phyloP scores from a whole-genome alignment of 495 filamentous ascomycete genomes.

The Thozetella sp. region DNA sequence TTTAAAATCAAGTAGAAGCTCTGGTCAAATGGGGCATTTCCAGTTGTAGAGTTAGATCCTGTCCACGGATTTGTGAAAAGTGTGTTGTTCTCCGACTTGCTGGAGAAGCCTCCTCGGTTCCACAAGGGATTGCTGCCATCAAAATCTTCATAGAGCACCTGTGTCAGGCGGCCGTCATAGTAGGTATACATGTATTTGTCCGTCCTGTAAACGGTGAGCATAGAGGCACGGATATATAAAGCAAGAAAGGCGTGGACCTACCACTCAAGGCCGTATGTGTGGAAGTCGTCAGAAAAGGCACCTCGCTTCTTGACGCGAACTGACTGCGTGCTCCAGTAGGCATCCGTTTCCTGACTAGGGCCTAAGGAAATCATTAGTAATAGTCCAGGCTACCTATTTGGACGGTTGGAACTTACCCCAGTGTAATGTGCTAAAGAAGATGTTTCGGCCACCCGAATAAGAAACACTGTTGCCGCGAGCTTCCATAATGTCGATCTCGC shows the following conservation, averaged over 20 bases:
- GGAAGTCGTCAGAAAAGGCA: slow-evolving; percentile 23
- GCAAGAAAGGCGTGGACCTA: no score
- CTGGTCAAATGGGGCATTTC: slow-evolving; percentile 65
- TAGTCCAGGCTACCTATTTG: neutral
- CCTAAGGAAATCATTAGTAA: no score
- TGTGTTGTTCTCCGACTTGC: slow-evolving; percentile 54
- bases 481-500: slow-evolving; percentile 33
- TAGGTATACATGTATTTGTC: slow-evolving; percentile 71
- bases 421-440: slow-evolving; percentile 18
- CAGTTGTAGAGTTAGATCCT: slow-evolving; percentile 4
- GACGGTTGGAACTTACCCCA: slow-evolving; percentile 15
- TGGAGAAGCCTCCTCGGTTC: slow-evolving; percentile 56
- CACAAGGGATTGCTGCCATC: slow-evolving; percentile 48
- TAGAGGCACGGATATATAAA: no score
- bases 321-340: slow-evolving; percentile 16
- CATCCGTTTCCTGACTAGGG: slow-evolving; percentile 10
- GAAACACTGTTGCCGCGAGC: slow-evolving; percentile 19
- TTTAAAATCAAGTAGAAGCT: slow-evolving; percentile 69
- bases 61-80: slow-evolving; percentile 47
- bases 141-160: slow-evolving; percentile 62
- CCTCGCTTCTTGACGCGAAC: slow-evolving; percentile 12
- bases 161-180: slow-evolving; percentile 59
- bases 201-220: no score
- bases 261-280: slow-evolving; percentile 71
- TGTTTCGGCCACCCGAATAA: slow-evolving; percentile 11